Evolutionary conservation across 164 flowering plant genomes (phyloP), one percentile per base, ranked within the genome.

Genomic region (Sextonia rubra): DNA sequence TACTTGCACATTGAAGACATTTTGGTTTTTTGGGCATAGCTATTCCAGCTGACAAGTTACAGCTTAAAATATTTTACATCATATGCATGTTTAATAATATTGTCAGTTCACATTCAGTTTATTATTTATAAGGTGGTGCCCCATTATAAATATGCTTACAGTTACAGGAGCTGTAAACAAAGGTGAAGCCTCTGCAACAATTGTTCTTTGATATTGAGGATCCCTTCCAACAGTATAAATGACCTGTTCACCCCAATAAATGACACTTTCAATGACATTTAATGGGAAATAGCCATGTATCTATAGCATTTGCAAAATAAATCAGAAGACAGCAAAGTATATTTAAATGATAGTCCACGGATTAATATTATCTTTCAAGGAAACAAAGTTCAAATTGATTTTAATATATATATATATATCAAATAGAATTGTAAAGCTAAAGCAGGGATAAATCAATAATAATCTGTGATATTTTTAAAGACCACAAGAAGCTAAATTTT

Each of bases 171-270:
- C 83, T 32, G 85, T 82, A 74, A 91, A 70, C 71, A 89, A 70
- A 60, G 99, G 99, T 29, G 83, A 73, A 74, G 78, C 32, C 66
- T 93, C 96, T 44, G 92, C 89, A 70, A 83, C 80, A 74, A 95
- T 82, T 72, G 78, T 83, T 52, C 83, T 86, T 69, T 85, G 90
- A 70, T 76, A 82, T 80, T 85, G 90, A 17, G 89, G 85, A 80
- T 95, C 99, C 75, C 89, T 85, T 75, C 99, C 99, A 80, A 79
- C 93, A 26, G 99, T 91, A 69, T 89, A 93, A 74, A 80, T 88
- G 32, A 95, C 91, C 99, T 95, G 93, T 66, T 37, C 44, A 67
- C 3, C 12, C 75, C 20, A 47, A 75, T 74, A 68, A 64, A 27
- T 12, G 24, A 18, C 24, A 25, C 27, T 23, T 26, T 67, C 22